Percentiles rank a stretch among this genome's conserved stretches.
Conservation (phyloP, 305 asterid genomes). For the Ilex paraguariensis region DNA sequence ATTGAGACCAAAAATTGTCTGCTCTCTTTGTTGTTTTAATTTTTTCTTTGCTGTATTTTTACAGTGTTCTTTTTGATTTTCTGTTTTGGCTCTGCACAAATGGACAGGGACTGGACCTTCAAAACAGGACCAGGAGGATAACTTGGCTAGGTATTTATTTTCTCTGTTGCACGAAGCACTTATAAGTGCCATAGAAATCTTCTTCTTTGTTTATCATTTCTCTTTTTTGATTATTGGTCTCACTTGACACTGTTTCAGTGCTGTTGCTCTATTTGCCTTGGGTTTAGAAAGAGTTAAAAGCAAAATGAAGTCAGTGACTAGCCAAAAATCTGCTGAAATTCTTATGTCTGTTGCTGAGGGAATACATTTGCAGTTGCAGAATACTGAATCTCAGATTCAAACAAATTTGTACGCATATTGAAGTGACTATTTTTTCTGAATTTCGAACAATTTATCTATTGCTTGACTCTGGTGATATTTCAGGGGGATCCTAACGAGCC, state of each 20-base stretch:
- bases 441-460: conserved; percentile 18
- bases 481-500: conserved; percentile 68
- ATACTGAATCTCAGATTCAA: conserved; percentile 71
- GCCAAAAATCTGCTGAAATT: conserved; percentile 66
- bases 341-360: conserved; percentile 59
- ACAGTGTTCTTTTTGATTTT: conserved; percentile 10
- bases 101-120: conserved; percentile 40
- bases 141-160: conserved; percentile 52
- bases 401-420: conserved; percentile 55
- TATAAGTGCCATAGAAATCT: conserved; percentile 14
- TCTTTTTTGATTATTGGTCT: conserved; percentile 11
- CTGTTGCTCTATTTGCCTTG: conserved; percentile 52
- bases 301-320: conserved; percentile 59
- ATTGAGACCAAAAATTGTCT: conserved; percentile 8
- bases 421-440: neutral
- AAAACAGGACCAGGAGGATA: conserved; percentile 53
- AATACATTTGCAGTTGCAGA: conserved; percentile 50
- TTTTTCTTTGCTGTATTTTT: neutral
- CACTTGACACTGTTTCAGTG: conserved; percentile 46
- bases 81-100: conserved; percentile 19
- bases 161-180: conserved; percentile 17
- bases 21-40: conserved; percentile 13
- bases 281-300: conserved; percentile 64
- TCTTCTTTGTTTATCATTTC: conserved; percentile 8
- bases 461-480: conserved; percentile 25